Base-by-base conservation (phyloP, 345 rosid genomes). In the Lumnitzera racemosa region DNA sequence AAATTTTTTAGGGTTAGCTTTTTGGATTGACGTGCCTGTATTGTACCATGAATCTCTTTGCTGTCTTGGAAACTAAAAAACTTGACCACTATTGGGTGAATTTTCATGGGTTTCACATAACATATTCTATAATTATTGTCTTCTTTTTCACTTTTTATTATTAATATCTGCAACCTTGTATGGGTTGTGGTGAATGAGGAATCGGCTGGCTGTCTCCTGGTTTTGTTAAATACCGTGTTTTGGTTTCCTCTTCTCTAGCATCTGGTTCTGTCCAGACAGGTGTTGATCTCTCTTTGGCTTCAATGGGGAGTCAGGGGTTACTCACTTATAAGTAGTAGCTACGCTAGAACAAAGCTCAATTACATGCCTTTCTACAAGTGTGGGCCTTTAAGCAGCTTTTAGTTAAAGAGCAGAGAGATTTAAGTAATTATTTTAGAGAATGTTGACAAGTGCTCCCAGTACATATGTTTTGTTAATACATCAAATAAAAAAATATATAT, bases 241-340 rank as follows among this genome's bases (percentile, higher is more conserved):
- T 76, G 87, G 90, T 88, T 60, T 85, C 77, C 98, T 89, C 83
- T 77, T 67, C 73, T 72, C 85, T 80, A 71, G 67, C 86, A 82
- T 59, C 41, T 70, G 78, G 74, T 73, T 80, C 77, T 68, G 69
- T 68, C 58, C 27, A 61, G 61, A 69, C 65, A 73, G 69, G 72
- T 79, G 72, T 69, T 60, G 41, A 47, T 61, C 71, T 49, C 58
- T 62, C 61, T 61, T 27, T 49, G 36, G 58, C 14, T 66, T 27
- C 64, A 47, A 55, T 50, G 31, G 43, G 36, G 43, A 9, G 43
- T 36, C 43, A 36, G 43, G 43, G 43, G 43, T 36, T 9, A 36
- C 43, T 36, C 43, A 36, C 43, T 36, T 36, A 7, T 36, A 4
- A 36, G 43, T 36, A 36, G 43, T 36, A 4, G 43, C 43, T 36